Percentiles rank a stretch among this genome's conserved stretches.
phyloP scores from a whole-genome alignment of 768 basidiomycete species.

The Boletus barrowsii region DNA sequence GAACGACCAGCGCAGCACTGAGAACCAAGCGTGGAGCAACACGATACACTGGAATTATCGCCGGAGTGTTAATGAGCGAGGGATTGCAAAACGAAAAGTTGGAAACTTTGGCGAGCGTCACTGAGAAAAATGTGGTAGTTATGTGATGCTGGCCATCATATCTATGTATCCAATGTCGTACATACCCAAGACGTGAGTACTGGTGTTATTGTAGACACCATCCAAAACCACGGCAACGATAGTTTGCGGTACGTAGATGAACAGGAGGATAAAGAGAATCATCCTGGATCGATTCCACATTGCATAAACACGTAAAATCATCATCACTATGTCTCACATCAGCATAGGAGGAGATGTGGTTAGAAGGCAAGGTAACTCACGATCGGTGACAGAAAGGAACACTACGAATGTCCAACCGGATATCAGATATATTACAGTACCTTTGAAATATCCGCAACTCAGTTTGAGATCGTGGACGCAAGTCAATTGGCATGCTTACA shows the following conservation, averaged over 20 bases:
- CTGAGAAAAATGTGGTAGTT: not conserved
- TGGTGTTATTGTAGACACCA: not conserved
- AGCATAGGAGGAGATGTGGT: not conserved
- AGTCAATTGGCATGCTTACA: not conserved
- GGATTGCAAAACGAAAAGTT: not conserved
- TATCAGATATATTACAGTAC: not conserved
- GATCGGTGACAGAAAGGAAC: not conserved
- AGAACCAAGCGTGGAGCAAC: too few relatives aligned
- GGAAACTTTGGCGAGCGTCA: not conserved
- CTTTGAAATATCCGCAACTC: not conserved
- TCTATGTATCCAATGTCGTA: not conserved
- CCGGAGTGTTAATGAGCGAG: not conserved
- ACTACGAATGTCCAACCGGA: not conserved
- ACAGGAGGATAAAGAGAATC: not conserved
- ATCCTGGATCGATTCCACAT: not conserved
- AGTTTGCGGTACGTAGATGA: not conserved
- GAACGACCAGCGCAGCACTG: too few relatives aligned
- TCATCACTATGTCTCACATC: not conserved
- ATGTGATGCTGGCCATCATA: too few relatives aligned
- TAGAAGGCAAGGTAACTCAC: not conserved
- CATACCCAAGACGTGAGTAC: not conserved
- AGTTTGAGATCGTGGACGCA: not conserved
- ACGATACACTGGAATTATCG: too few relatives aligned
- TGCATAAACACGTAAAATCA: not conserved
- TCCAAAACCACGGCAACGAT: not conserved